These are phyloP conservation scores for Zhuliangozyma parablackwelliae DNA, from an alignment of 1,139 yeast species.

Conservation along the genomic window DNA sequence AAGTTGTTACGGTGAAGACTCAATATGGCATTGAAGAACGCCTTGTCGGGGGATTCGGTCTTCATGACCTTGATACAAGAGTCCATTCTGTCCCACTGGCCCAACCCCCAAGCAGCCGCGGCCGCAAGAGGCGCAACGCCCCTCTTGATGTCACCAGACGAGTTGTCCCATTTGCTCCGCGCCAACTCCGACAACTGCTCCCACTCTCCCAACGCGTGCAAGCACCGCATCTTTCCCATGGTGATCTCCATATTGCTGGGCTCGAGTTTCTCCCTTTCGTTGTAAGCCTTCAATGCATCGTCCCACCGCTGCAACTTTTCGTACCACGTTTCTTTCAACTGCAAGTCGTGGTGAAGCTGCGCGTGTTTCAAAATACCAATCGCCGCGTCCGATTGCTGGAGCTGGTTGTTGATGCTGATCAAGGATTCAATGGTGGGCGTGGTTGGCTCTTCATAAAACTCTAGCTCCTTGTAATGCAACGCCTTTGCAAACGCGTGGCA, in stretches of 20 bases:
- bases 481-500: slow-evolving; percentile 99
- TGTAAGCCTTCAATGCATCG: slow-evolving; percentile 89
- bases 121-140: slow-evolving; percentile 98
- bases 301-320: slow-evolving; percentile 98
- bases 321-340: slow-evolving; percentile 95
- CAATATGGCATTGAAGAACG: slow-evolving; percentile 88
- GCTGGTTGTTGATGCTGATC: slow-evolving; percentile 86
- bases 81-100: slow-evolving; percentile 96
- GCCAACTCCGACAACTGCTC: slow-evolving; percentile 86
- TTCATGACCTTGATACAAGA: slow-evolving; percentile 87
- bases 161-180: slow-evolving; percentile 74
- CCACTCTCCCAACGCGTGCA: slow-evolving; percentile 98
- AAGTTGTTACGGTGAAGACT: slow-evolving; percentile 83
- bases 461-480: slow-evolving; percentile 89
- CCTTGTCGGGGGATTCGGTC: slow-evolving; percentile 86
- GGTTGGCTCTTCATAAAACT: slow-evolving; percentile 88
- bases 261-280: slow-evolving; percentile 58
- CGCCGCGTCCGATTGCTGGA: slow-evolving; percentile 97
- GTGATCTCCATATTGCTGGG: slow-evolving; percentile 71
- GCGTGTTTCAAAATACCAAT: slow-evolving; percentile 95
- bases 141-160: slow-evolving; percentile 69
- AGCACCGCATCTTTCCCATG: slow-evolving; percentile 96
- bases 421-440: slow-evolving; percentile 90
- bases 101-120: slow-evolving; percentile 99
- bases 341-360: slow-evolving; percentile 87